A percentile compares a stretch with the other conserved stretches of the same genome.
Evolutionary conservation across 805 yeast genomes (phyloP).

Genomic region (Spathaspora hagerdaliae): DNA sequence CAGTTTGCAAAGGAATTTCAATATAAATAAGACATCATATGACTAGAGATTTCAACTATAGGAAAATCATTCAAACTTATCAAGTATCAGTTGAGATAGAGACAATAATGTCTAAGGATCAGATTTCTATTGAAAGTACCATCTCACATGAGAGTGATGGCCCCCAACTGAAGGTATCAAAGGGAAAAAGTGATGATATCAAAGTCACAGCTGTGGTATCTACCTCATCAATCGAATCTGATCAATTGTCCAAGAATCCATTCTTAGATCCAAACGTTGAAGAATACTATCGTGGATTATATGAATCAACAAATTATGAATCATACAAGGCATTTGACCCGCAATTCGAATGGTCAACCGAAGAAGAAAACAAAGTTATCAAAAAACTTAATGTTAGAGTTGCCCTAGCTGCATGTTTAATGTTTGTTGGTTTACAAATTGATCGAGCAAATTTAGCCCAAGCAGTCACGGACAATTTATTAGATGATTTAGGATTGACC

Average conservation of each 20-base stretch:
- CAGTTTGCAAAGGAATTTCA: too few relatives aligned
- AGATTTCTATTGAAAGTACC: too few relatives aligned
- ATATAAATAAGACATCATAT: too few relatives aligned
- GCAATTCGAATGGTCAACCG: constrained; percentile 47
- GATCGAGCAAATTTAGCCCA: constrained; percentile 57
- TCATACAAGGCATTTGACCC: constrained; percentile 57
- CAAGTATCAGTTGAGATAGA: too few relatives aligned
- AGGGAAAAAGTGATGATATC: neutral
- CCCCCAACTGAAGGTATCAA: neutral
- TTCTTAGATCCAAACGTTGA: constrained; percentile 5
- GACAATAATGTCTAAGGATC: too few relatives aligned
- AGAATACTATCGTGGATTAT: constrained; percentile 10
- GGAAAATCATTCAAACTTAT: too few relatives aligned
- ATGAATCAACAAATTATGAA: constrained; percentile 43
- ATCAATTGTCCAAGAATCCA: neutral
- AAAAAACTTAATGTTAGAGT: constrained; percentile 55
- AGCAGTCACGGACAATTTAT: constrained; percentile 54
- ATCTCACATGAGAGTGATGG: too few relatives aligned
- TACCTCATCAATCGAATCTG: neutral
- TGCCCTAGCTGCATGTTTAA: constrained; percentile 52
- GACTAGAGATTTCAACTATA: too few relatives aligned
- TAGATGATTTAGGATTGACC: constrained; percentile 48
- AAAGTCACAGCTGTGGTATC: constrained; percentile 2
- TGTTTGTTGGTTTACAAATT: constrained; percentile 56
- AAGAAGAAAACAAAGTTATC: constrained; percentile 47